phyloP scores from a whole-genome alignment of 2,329 filamentous ascomycete species.

The Talaromyces sp. region DNA sequence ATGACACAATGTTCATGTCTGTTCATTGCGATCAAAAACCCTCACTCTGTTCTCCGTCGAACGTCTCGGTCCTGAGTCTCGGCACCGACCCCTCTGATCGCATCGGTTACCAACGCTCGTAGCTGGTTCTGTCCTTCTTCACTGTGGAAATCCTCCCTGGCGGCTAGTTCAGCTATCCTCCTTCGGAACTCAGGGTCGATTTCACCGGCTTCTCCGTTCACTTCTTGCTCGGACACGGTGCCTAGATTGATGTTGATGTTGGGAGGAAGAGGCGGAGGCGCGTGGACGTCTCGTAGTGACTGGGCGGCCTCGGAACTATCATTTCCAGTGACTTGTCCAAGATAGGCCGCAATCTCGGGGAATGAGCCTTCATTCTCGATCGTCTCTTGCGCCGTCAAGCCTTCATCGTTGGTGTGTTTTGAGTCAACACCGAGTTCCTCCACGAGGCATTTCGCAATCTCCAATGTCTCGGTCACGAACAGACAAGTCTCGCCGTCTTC shows the following conservation, averaged over 20 bases:
- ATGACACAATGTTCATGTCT: neutral
- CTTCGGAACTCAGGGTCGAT: constrained; percentile 77
- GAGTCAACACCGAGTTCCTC: constrained; percentile 73
- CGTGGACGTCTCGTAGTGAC: constrained; percentile 30
- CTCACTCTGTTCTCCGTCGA: constrained; percentile 55
- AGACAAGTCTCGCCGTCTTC: constrained; percentile 93
- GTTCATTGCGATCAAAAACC: neutral
- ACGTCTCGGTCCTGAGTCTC: constrained; percentile 58
- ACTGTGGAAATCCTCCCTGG: constrained; percentile 74
- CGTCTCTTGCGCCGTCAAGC: constrained; percentile 73
- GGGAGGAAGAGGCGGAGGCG: constrained; percentile 61
- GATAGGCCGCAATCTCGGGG: constrained; percentile 67
- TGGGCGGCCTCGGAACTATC: constrained; percentile 19
- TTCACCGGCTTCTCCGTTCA: constrained; percentile 53
- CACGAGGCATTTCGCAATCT: constrained; percentile 71
- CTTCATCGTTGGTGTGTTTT: constrained; percentile 62
- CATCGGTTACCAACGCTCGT: constrained; percentile 72
- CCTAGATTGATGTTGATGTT: constrained; percentile 74
- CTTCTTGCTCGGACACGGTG: constrained; percentile 57
- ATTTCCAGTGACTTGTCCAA: constrained; percentile 41
- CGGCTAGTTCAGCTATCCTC: constrained; percentile 82
- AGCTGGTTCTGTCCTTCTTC: constrained; percentile 74
- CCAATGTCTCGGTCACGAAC: constrained; percentile 79
- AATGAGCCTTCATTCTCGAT: constrained; percentile 74
- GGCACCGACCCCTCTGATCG: constrained; percentile 61